Evolutionary conservation across 257 asterid species (phyloP), one percentile per base, ranked within the genome.

Genomic region (Solanum bulbocastanum): DNA sequence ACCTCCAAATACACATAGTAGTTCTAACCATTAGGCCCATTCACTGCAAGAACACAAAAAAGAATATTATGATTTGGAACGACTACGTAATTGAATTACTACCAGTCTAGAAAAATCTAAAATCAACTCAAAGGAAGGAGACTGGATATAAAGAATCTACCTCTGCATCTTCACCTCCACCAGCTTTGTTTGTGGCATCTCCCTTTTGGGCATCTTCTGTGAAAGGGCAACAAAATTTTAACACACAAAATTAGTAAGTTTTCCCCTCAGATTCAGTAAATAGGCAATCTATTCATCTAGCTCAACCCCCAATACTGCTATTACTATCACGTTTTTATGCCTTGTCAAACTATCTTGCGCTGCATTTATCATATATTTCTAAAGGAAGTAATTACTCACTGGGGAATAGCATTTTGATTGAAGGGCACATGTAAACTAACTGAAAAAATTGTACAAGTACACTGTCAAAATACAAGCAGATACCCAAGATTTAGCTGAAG

Each of bases 141-240:
- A 87, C 71, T 36, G 72, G 65, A 73, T 42, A 32, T 32, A 42
- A 83, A 88, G 25, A 76, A 87, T 92, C 82, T 78, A 94, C 98
- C 97, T 95, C 94, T 52, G 92, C 94, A 87, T 90, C 95, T 23
- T 91, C 96, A 71, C 85, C 91, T 52, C 93, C 97, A 39, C 95
- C 96, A 62, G 78, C 91, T 91, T 90, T 95, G 93, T 58, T 83
- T 65, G 91, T 86, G 84, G 91, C 93, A 81, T 95, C 96, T 72
- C 86, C 86, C 68, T 93, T 94, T 87, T 88, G 94, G 68, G 88
- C 91, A 84, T 95, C 98, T 52, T 95, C 98, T 95, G 92, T 90
- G 76, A 68, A 91, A 87, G 14, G 78, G 20, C 71, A 85, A 52
- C 88, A 86, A 46, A 44, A 44, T 49, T 78, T 44, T 9, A 27